These are phyloP conservation scores for Penicillium salamii DNA, from an alignment of 495 filamentous ascomycete species.

Conservation along the genomic window DNA sequence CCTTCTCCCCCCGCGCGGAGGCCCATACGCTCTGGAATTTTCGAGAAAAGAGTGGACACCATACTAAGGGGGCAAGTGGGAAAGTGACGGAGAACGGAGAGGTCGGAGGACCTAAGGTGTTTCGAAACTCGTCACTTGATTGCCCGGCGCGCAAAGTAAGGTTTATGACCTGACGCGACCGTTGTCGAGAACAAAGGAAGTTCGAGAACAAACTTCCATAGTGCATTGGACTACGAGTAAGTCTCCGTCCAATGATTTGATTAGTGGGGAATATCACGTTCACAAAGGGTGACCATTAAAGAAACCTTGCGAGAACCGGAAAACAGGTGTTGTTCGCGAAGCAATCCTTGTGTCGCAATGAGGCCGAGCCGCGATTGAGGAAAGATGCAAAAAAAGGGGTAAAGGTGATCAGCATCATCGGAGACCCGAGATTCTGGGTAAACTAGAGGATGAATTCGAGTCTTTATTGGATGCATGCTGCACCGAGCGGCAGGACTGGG, in stretches of 20 bases:
- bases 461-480: slow-evolving; percentile 12
- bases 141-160: slow-evolving; percentile 4
- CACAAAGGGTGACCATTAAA: neutral
- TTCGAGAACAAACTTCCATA: slow-evolving; percentile 2
- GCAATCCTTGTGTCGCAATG: slow-evolving; percentile 1
- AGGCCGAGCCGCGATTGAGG: neutral
- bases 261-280: neutral
- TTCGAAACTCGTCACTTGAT: neutral
- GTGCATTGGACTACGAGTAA: neutral
- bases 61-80: neutral
- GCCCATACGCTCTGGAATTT: slow-evolving; percentile 23
- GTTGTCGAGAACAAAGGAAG: slow-evolving; percentile 10
- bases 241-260: neutral
- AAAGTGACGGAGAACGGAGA: slow-evolving; percentile 7
- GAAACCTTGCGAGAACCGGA: neutral
- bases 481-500: slow-evolving; percentile 21
- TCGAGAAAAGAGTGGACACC: slow-evolving; percentile 27
- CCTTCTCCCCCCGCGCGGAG: slow-evolving; percentile 15
- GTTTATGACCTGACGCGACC: slow-evolving; percentile 18
- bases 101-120: slow-evolving; percentile 7
- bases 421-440: slow-evolving; percentile 15
- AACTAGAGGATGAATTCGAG: neutral
- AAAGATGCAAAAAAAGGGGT: slow-evolving; percentile 11
- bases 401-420: slow-evolving; percentile 15
- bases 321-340: neutral